Evolutionary conservation across 768 basidiomycete species (phyloP).

Genomic region (Trametes elegans): DNA sequence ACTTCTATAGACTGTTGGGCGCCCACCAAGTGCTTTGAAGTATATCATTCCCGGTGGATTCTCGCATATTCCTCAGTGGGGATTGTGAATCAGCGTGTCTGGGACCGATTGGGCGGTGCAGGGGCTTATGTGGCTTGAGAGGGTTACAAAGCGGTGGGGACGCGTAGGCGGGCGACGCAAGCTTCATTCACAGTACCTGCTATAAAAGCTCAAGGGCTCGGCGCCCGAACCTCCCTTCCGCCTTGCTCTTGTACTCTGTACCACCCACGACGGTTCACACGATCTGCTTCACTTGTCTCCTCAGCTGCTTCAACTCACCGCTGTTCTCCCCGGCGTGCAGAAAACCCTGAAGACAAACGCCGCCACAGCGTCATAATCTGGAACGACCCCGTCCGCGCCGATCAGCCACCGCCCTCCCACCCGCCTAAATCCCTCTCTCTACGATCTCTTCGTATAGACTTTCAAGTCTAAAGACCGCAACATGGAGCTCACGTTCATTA

Average conservation of each 20-base stretch:
- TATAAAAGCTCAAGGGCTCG: constrained; percentile 7
- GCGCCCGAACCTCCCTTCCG: background rate
- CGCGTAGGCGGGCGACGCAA: constrained; percentile 6
- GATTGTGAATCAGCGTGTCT: background rate
- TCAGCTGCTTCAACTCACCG: no score
- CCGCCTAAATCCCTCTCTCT: background rate
- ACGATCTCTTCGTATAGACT: background rate
- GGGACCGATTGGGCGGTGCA: background rate
- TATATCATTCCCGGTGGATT: background rate
- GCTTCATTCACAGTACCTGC: constrained; percentile 5
- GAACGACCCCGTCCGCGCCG: background rate
- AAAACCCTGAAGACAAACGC: background rate
- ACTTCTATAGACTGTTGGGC: background rate
- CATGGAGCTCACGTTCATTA: constrained; percentile 76
- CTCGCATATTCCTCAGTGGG: background rate
- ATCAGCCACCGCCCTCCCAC: background rate
- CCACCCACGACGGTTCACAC: background rate
- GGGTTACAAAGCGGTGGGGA: constrained; percentile 2
- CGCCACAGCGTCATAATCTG: background rate
- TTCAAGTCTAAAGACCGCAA: background rate
- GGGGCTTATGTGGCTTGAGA: background rate
- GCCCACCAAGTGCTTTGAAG: background rate
- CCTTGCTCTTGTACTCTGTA: background rate
- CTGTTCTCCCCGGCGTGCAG: background rate
- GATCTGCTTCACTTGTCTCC: background rate